phyloP scores from a whole-genome alignment of 352 stramenopile species.

The Pythium brassicae region DNA sequence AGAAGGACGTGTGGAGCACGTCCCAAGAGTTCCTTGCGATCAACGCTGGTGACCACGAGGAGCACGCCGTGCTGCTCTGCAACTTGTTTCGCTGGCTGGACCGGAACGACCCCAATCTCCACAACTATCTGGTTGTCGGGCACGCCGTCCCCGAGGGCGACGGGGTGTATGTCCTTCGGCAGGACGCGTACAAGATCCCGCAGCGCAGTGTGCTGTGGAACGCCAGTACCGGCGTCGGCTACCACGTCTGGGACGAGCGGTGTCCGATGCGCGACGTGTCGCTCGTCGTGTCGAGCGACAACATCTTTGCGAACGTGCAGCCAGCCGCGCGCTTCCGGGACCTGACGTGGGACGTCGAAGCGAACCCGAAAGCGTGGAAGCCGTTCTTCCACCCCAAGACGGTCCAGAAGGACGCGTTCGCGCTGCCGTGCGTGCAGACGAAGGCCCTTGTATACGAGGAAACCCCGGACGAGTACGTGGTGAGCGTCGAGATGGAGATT shows the following conservation, averaged over 20 bases:
- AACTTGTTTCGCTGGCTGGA: constrained; percentile 91
- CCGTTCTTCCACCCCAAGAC: constrained; percentile 60
- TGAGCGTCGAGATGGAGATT: constrained; percentile 76
- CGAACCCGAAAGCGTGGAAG: constrained; percentile 78
- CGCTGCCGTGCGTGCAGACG: constrained; percentile 47
- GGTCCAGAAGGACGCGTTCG: constrained; percentile 18
- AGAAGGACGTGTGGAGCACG: constrained; percentile 86
- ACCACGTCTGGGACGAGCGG: constrained; percentile 65
- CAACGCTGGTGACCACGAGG: constrained; percentile 84
- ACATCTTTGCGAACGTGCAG: constrained; percentile 90
- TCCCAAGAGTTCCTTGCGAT: constrained; percentile 90
- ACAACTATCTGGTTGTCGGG: constrained; percentile 87
- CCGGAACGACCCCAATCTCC: constrained; percentile 22
- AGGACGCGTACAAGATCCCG: constrained; percentile 44
- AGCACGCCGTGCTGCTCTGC: constrained; percentile 90
- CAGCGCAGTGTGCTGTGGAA: constrained; percentile 83
- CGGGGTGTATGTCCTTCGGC: constrained; percentile 83
- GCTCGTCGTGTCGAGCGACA: constrained; percentile 84
- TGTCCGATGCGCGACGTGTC: constrained; percentile 84
- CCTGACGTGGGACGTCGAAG: constrained; percentile 82
- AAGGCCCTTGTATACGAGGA: constrained; percentile 51
- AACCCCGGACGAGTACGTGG: constrained; percentile 49
- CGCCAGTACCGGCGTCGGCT: constrained; percentile 76
- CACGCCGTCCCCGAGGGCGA: constrained; percentile 78
- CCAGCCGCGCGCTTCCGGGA: constrained; percentile 34